A percentile compares a stretch with the other conserved stretches of the same genome.
Evolutionary conservation across 176 grass and related monocot genomes (phyloP).

Genomic region (Pontederia crassipes): DNA sequence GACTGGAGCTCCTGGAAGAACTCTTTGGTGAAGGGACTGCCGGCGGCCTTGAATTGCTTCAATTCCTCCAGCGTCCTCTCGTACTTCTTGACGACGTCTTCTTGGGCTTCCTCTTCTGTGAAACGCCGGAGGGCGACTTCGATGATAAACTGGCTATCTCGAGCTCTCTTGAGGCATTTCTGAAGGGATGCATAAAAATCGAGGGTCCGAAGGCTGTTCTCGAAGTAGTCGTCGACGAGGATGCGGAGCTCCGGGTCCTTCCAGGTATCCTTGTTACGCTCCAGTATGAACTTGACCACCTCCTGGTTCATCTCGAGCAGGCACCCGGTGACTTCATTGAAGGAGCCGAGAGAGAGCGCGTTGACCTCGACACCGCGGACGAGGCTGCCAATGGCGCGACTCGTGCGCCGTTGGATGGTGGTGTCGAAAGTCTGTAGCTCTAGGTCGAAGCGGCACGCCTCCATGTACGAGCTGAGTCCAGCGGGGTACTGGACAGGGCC

Average conservation of each 20-base stretch:
- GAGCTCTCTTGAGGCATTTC: constrained; percentile 6
- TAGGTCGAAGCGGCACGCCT: constrained; percentile 5
- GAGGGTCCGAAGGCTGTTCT: constrained; percentile 1
- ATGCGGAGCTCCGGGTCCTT: neutral
- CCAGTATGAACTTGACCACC: constrained; percentile 13
- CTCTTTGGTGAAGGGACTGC: constrained; percentile 3
- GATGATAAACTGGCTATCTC: constrained; percentile 12
- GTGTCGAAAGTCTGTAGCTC: constrained; percentile 11
- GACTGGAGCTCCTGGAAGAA: constrained; percentile 1
- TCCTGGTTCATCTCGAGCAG: constrained; percentile 17
- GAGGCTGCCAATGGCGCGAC: constrained; percentile 4
- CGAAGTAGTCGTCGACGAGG: constrained; percentile 8
- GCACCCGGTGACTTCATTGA: constrained; percentile 4
- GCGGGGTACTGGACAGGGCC: neutral
- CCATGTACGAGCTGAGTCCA: constrained; percentile 3
- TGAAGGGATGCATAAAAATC: neutral
- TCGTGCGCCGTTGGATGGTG: constrained; percentile 10
- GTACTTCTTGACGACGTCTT: neutral
- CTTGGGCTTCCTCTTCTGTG: neutral
- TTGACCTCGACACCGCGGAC: constrained; percentile 4
- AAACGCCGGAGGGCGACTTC: constrained; percentile 8
- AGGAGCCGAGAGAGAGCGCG: constrained; percentile 5
- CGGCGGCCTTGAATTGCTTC: constrained; percentile 2
- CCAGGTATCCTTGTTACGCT: constrained; percentile 6
- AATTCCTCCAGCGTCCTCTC: neutral